A percentile compares a stretch with the other conserved stretches of the same genome.
Conservation (phyloP, 164 flowering plant species). For the Vitis labrusca region DNA sequence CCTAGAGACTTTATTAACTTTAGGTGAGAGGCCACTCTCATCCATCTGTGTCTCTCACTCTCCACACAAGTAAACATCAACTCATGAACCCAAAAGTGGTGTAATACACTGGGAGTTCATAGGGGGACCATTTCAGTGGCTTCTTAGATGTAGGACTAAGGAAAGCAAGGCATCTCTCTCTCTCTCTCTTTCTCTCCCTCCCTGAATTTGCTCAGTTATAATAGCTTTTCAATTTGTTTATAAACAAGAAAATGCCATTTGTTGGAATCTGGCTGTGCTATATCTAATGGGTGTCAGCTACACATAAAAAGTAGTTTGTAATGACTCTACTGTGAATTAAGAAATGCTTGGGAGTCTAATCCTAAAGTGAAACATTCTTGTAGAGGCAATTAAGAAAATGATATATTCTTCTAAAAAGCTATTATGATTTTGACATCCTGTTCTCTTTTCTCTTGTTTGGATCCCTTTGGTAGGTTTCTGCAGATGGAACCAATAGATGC, state of each 20-base stretch:
- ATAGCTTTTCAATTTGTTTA: background rate
- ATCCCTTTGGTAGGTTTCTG: slow-evolving; percentile 15
- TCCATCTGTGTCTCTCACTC: slow-evolving; percentile 15
- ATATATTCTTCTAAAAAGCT: slow-evolving; percentile 6
- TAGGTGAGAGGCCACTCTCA: slow-evolving; percentile 1
- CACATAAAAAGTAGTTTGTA: background rate
- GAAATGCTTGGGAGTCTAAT: slow-evolving; percentile 15
- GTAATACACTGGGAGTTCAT: background rate
- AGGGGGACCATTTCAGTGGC: slow-evolving; percentile 19
- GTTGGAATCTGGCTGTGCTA: slow-evolving; percentile 10
- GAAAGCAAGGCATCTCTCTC: slow-evolving; percentile 14
- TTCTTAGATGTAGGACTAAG: slow-evolving; percentile 1
- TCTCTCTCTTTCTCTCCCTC: slow-evolving; percentile 6
- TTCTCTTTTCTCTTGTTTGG: slow-evolving; percentile 7
- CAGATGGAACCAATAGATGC: slow-evolving; percentile 20
- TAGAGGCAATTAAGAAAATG: slow-evolving; percentile 10
- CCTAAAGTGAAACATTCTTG: slow-evolving; percentile 12
- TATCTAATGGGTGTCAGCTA: slow-evolving; percentile 28
- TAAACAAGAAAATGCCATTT: slow-evolving; percentile 17
- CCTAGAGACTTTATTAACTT: slow-evolving; percentile 9
- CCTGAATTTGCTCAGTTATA: background rate
- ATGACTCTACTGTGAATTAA: slow-evolving; percentile 17
- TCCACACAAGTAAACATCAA: background rate
- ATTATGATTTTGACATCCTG: slow-evolving; percentile 20
- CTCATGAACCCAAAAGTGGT: slow-evolving; percentile 5